Base-by-base conservation (phyloP, 768 basidiomycete genomes). In the Tulasnella sp. region DNA sequence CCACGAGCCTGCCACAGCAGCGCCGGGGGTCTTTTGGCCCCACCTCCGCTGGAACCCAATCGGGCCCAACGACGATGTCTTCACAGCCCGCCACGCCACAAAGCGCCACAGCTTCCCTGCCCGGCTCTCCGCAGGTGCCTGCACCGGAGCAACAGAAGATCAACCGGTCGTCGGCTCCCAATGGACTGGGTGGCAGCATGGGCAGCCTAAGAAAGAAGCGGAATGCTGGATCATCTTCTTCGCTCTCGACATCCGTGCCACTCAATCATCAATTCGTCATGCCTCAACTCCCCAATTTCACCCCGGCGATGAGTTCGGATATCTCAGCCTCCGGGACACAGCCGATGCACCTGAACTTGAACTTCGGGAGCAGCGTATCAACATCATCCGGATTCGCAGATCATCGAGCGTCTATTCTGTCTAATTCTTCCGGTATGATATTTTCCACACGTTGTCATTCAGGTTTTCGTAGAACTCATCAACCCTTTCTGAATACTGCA, bases 11-110 rank as follows among this genome's bases (percentile, higher is more conserved):
- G 15, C 42, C 52, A 24, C 29, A 34, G 31, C 31, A 24, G 15
- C 54, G 54, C 9, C 34, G 54, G 29, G 42, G 42, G n/a, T 56
- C 54, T 2, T 42, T 56, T 22, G 54, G 54, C 30, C 54, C 41
- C n/a, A 38, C 54, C 4, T 56, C 54, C 10, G 34, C 54, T 15
- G 54, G 34, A 44, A 56, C 54, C 19, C 41, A 38, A 15, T 46
- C 54, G 1, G 54, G 54, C 4, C 54, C 44, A 12, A n/a, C 42
- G 1, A 56, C 41, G 24, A 38, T 38, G 34, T 38, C 34, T 38
- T 56, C 54, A 25, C 34, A 43, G 54, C 54, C 54, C 11, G 29
- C 38, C 7, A 56, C 54, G 11, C 54, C 54, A 19, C 41, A 38
- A 1, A 56, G 54, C 44, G 54, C 54, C 19, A 56, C 44, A 27